These are phyloP conservation scores for Boletus eberwhitei DNA, from an alignment of 768 basidiomycete species.

Conservation along the genomic window DNA sequence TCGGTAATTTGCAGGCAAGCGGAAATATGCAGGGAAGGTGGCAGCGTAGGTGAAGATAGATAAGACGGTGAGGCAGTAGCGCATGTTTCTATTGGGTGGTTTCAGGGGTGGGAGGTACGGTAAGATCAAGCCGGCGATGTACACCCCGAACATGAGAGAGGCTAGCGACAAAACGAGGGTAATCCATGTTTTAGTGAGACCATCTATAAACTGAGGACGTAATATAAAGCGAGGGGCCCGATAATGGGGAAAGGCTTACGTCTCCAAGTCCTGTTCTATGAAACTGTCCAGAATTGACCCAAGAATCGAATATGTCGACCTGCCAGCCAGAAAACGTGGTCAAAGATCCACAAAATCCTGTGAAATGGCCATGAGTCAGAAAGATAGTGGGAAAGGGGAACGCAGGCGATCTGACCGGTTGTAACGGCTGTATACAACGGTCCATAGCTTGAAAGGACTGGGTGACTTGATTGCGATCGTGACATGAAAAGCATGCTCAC, in stretches of 20 bases:
- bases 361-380: not conserved
- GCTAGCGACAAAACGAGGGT: constrained; percentile 76
- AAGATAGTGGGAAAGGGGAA: not conserved
- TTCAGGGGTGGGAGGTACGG: constrained; percentile 41
- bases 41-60: constrained; percentile 70
- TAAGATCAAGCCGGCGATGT: constrained; percentile 46
- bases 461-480: constrained; percentile 6
- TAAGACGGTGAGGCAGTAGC: constrained; percentile 49
- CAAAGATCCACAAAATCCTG: constrained; percentile 92
- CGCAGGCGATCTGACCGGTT: constrained; percentile 54
- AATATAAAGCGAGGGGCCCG: constrained; percentile 1
- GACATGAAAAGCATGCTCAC: constrained; percentile 44
- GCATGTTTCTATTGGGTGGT: constrained; percentile 43
- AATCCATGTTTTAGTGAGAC: constrained; percentile 72
- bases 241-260: constrained; percentile 42
- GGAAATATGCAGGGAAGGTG: constrained; percentile 75
- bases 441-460: constrained; percentile 57
- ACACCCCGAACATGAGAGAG: constrained; percentile 73
- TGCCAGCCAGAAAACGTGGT: constrained; percentile 99
- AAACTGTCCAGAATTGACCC: constrained; percentile 62
- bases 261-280: constrained; percentile 64
- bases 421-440: constrained; percentile 86
- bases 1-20: constrained; percentile 64
- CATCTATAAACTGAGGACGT: constrained; percentile 73
- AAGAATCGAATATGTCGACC: constrained; percentile 79